Percentiles rank a stretch among this genome's conserved stretches.
phyloP scores from a whole-genome alignment of 1,284 basidiomycete species.

The Coriolopsis trogii region DNA sequence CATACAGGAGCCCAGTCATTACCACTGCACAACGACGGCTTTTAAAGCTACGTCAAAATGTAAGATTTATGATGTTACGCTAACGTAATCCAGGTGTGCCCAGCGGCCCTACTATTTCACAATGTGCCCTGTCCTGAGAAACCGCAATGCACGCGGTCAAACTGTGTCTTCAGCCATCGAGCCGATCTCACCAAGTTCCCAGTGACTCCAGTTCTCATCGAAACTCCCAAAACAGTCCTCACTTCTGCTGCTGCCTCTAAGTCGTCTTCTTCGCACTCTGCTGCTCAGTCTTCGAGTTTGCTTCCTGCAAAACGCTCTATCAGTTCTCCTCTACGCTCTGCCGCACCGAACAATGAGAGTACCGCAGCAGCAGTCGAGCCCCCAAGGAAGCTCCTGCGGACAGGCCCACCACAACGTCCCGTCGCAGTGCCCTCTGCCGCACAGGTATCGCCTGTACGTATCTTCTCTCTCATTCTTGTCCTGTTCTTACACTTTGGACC shows the following conservation, averaged over 20 bases:
- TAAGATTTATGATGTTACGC: too few relatives aligned
- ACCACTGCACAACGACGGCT: too few relatives aligned
- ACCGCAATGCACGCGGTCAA: constrained; percentile 46
- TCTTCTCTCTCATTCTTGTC: neutral
- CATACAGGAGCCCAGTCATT: too few relatives aligned
- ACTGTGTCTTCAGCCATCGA: constrained; percentile 70
- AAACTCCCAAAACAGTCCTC: constrained; percentile 30
- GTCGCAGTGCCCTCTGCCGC: constrained; percentile 44
- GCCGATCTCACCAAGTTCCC: constrained; percentile 40
- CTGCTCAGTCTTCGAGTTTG: constrained; percentile 15
- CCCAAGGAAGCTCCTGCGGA: constrained; percentile 63
- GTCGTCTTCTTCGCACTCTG: constrained; percentile 11
- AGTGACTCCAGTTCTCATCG: constrained; percentile 43
- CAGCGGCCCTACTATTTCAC: constrained; percentile 62
- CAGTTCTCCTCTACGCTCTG: constrained; percentile 19
- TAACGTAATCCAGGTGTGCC: too few relatives aligned
- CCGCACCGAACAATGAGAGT: constrained; percentile 21
- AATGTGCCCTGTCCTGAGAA: constrained; percentile 64
- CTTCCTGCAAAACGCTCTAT: constrained; percentile 38
- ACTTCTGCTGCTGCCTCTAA: constrained; percentile 13
- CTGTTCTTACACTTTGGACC: neutral
- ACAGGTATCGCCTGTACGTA: constrained; percentile 39
- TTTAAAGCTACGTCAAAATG: too few relatives aligned
- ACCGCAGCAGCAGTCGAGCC: constrained; percentile 44
- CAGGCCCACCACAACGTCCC: constrained; percentile 44